Evolutionary conservation across 1,284 basidiomycete genomes (phyloP), one percentile per base, ranked within the genome.

Genomic region (Apiotrichum mycotoxinovorans): DNA sequence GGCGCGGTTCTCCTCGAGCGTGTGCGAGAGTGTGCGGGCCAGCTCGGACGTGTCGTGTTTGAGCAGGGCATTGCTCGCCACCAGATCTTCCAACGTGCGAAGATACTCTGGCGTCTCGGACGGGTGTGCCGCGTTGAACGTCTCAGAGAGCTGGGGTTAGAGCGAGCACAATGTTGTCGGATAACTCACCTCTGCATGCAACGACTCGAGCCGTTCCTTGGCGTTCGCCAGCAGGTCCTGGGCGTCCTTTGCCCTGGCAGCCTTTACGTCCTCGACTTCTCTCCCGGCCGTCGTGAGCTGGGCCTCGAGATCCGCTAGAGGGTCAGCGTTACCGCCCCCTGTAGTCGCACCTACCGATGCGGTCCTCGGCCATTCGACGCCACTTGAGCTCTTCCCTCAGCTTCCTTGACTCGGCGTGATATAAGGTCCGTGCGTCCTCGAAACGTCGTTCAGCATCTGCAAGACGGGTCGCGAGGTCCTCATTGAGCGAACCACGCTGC

Each of bases 381-480:
- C 69, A 71, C 47, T 69, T 61, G 38, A 54, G 41, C 53, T 89
- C 87, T 40, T 85, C 77, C 52, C 84, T 83, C 5, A 87, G 84
- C 35, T 86, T 81, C 54, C 87, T 84, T 8, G 83, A 78, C 65
- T 93, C 89, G 50, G 82, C 83, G 52, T 88, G 86, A 25, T 87
- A 81, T 69, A 93, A 88, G 72, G 95, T 90, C 57, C 85, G 84
- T 67, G 89, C 81, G 69, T 97, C 93, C 49, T 96, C 90, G 64
- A 91, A 75, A 22, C 84, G 83, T 47, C 64, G 66, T 50, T 75
- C 74, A 1, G 63, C 65, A 10, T 73, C 72, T 5, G 56, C 41
- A n/a, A 92, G 69, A 20, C 84, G 83, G 23, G 70, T 66, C 30
- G 30, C 5, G 7, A 30, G 12, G 53, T 73, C 69, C 56, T 49